phyloP scores from a whole-genome alignment of 306 rosid species.

The Fagus crenata region DNA sequence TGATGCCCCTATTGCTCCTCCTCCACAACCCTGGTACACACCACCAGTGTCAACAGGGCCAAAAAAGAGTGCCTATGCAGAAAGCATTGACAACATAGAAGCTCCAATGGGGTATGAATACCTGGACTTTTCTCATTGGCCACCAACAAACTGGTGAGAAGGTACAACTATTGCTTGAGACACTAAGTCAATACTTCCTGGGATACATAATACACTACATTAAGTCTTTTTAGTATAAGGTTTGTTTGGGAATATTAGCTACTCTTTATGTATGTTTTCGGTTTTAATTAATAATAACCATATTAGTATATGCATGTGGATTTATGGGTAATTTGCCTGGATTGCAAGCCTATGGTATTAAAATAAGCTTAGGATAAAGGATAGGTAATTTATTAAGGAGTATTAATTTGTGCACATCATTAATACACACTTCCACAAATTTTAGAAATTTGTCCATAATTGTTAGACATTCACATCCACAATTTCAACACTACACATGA shows the following conservation, averaged over 20 bases:
- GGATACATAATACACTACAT: no score
- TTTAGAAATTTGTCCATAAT: no score
- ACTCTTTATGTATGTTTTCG: not conserved
- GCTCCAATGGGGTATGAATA: slow-evolving; percentile 27
- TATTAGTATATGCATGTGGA: not conserved
- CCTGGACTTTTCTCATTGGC: not conserved
- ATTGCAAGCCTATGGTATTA: no score
- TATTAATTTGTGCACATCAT: no score
- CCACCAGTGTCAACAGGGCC: not conserved
- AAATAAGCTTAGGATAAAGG: no score
- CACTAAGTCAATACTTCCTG: no score
- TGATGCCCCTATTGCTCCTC: slow-evolving; percentile 32
- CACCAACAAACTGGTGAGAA: not conserved
- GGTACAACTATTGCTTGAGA: not conserved
- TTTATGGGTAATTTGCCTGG: no score
- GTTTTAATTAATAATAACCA: not conserved
- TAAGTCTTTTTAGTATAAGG: no score
- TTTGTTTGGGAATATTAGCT: not conserved
- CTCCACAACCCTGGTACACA: not conserved
- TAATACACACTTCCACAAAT: no score
- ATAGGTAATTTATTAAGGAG: no score
- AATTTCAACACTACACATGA: no score
- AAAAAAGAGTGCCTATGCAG: slow-evolving; percentile 10
- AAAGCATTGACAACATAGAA: slow-evolving; percentile 24
- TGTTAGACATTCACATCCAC: no score